Evolutionary conservation across 371 early-diverging fungal genomes (phyloP), one percentile per base, ranked within the genome.

Genomic region (Catenaria anguillulae): DNA sequence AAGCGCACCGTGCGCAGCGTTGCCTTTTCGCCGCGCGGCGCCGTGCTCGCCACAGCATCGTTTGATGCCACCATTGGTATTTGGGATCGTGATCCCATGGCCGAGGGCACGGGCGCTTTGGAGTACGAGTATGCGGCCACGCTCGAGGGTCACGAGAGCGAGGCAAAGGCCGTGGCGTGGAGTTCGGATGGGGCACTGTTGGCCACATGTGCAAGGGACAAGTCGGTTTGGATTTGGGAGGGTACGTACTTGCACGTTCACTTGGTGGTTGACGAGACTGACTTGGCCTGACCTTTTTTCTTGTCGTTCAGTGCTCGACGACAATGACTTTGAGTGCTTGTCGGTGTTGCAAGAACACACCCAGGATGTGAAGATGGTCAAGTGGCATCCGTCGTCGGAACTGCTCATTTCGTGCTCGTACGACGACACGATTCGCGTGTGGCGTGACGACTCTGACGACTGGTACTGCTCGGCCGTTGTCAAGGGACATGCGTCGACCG

Each of bases 191-290:
- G 91, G 2, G 72, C 84, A 4, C 72, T 94, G 23, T 67, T 97
- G 52, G 92, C 97, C 4, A 95, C 93, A 0, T 94, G 95, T 67
- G 85, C 88, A 58, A 75, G 97, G 54, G 97, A 96, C 74, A 94
- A 93, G 71, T 88, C 85, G 66, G 93, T 96, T 34, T 96, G 97
- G 97, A 90, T 96, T 66, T 95, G 97, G 97, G 95, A 95, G 71
- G 82, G 86, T 75, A 76, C 68, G 55, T 45, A 55, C 33, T 21
- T 24, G 33, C 21, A 58, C 43, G 24, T 56, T 33, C 48, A 17
- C 24, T n/a, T 37, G 8, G 8, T 13, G 37, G 37, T 4, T 13
- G 37, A 4, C 8, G 4, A 13, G 37, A 37, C 37, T 37, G 37
- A 37, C 37, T 4, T 13, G 37, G 8, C 37, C 37, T 13, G 37